Base-by-base conservation (phyloP, 768 basidiomycete species). In the Lentinus brumalis region DNA sequence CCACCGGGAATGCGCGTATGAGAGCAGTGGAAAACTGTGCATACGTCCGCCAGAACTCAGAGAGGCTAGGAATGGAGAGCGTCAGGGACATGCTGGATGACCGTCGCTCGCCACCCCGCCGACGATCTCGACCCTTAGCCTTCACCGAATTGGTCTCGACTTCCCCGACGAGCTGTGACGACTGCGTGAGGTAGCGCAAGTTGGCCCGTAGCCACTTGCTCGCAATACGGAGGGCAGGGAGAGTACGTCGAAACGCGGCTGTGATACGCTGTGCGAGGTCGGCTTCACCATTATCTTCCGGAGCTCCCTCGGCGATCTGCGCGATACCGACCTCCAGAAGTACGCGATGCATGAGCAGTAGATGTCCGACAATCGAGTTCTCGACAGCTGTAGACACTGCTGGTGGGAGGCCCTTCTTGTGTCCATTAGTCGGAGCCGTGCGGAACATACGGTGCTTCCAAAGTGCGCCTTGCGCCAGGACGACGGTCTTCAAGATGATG, bases 151-250 rank as follows among this genome's bases (percentile, higher is more conserved):
- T 30, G 69, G 68, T 58, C 69, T 53, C 51, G 12, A 18, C 15
- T 15, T 40, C 49, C 35, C 7, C 35, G 4, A 31, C 35, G 7
- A 42, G 18, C 45, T 67, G 60, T 16, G 60, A 67, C 76, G 75
- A 79, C 50, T 85, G 83, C 41, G 76, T 67, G 26, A 93, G 70
- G 64, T 92, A 91, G 61, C 83, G 84, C 66, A 85, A 74, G 70
- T 98, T 93, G 4, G 85, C 85, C 32, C 82, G 78, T 12, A 98
- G 72, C 97, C 97, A 99, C 71, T 94, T 96, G 68, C 87, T 88
- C 5, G 89, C 86, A 57, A 98, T 87, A 18, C 96, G 86, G 38
- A 98, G 76, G 6, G 92, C 88, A 5, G 95, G 95, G 6, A 98
- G 78, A 5, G 90, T 88, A 31, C 97, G 83, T 50, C 96, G 81